A percentile compares a stretch with the other conserved stretches of the same genome.
These are phyloP conservation scores for Pythium chondricola DNA, from an alignment of 352 stramenopile species.

Conservation along the genomic window DNA sequence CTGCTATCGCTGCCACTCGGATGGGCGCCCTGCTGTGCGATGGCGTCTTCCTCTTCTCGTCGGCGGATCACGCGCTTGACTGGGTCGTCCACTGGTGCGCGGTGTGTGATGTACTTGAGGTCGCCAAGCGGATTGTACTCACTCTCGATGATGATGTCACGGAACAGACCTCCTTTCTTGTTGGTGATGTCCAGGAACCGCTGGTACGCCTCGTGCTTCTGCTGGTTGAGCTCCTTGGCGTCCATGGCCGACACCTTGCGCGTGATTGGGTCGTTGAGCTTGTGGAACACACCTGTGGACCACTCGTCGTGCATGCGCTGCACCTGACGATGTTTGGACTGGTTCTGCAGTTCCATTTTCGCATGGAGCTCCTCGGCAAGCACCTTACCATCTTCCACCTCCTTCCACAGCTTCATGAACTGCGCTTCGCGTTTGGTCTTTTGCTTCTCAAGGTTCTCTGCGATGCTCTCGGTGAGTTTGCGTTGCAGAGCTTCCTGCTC, in stretches of 20 bases:
- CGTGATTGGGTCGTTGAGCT: constrained; percentile 62
- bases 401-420: constrained; percentile 57
- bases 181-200: constrained; percentile 78
- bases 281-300: constrained; percentile 55
- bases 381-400: constrained; percentile 63
- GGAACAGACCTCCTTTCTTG: constrained; percentile 75
- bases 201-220: constrained; percentile 61
- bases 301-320: constrained; percentile 75
- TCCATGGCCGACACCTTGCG: constrained; percentile 50
- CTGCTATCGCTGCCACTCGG: not conserved
- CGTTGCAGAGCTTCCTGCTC: constrained; percentile 58
- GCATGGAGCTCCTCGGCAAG: constrained; percentile 57
- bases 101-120: constrained; percentile 44
- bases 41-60: constrained; percentile 63
- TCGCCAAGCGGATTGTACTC: constrained; percentile 78
- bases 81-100: constrained; percentile 50
- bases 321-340: constrained; percentile 51
- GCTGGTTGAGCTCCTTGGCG: constrained; percentile 25
- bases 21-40: constrained; percentile 45
- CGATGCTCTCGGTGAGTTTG: constrained; percentile 54
- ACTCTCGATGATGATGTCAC: constrained; percentile 82
- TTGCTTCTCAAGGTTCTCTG: constrained; percentile 58
- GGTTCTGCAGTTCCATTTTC: constrained; percentile 55
- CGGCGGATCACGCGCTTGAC: constrained; percentile 53
- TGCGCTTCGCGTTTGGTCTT: constrained; percentile 60